Evolutionary conservation across 176 grass and related monocot species (phyloP), one percentile per base, ranked within the genome.

Genomic region (Stipa capillata): DNA sequence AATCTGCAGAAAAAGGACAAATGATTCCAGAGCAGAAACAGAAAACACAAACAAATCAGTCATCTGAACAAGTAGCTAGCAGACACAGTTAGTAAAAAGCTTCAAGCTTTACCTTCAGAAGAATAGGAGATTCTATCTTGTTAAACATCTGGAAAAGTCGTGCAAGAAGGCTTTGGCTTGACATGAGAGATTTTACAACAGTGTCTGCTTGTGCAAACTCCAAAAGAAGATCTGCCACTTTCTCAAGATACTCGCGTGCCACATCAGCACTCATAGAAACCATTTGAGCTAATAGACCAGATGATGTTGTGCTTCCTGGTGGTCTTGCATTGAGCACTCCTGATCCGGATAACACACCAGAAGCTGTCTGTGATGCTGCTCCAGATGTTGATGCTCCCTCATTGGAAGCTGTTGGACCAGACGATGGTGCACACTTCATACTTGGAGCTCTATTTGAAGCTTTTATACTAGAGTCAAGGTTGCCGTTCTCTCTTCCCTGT

Each of bases 111-210:
- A 99, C 96, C 92, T 99, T 99, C 29, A 99, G 85, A 80, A 99
- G 88, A 72, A 99, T 95, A 80, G 86, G 92, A 69, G 88, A 90
- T 59, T 95, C 96, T 83, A 99, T 99, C 81, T 91, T 99, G 77
- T 93, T 95, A 85, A 95, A 99, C 96, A 99, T 99, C 86, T 99
- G 96, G 73, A 99, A 95, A 78, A 99, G 88, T 25, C 92, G 86
- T 76, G 87, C 37, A 72, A 95, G 87, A 57, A 99, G 89, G 69
- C 92, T 93, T 77, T 87, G 96, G 57, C 84, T 88, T 60, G 90
- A 94, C 90, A 99, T 86, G 53, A 85, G 85, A 80, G 86, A 85
- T 89, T 99, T 99, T 79, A 99, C 96, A 8, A 91, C 82, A 16
- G 83, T 89, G 69, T 95, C 92, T 89, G 92, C 92, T 75, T 95